Conservation (phyloP, 257 asterid species). For the Gynochthodes officinalis region DNA sequence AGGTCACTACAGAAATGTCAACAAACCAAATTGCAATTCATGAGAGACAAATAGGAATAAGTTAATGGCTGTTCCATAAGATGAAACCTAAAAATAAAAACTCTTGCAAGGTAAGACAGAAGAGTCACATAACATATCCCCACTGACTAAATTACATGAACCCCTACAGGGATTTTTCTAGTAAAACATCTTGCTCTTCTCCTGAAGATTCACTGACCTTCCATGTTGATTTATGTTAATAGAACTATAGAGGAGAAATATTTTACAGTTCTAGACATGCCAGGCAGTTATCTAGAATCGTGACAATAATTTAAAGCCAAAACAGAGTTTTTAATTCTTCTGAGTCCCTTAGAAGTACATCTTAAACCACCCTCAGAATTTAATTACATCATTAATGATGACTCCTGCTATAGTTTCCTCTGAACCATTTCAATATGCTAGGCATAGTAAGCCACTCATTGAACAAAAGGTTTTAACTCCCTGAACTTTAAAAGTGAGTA, state of each 20-base stretch:
- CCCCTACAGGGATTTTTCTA: background rate
- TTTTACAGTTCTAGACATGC: background rate
- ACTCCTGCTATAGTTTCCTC: background rate
- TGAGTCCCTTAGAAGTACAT: background rate
- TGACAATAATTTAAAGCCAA: background rate
- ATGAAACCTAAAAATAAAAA: background rate
- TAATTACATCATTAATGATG: background rate
- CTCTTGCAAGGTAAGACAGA: background rate
- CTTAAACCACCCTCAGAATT: background rate
- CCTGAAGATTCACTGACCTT: background rate
- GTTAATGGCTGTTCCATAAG: background rate
- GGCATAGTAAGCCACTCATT: background rate
- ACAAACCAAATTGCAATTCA: background rate
- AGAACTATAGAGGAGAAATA: background rate
- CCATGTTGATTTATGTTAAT: background rate
- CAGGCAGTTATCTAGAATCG: background rate
- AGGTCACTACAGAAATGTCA: background rate
- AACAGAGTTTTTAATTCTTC: background rate
- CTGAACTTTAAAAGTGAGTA: background rate
- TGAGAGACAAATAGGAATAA: background rate
- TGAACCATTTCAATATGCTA: background rate
- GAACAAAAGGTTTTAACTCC: background rate
- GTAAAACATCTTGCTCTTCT: background rate
- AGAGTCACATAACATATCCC: background rate
- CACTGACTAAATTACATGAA: background rate